Percentiles rank a stretch among this genome's conserved stretches.
phyloP scores from a whole-genome alignment of 2,329 filamentous ascomycete genomes.

The Monosporascus sp. region DNA sequence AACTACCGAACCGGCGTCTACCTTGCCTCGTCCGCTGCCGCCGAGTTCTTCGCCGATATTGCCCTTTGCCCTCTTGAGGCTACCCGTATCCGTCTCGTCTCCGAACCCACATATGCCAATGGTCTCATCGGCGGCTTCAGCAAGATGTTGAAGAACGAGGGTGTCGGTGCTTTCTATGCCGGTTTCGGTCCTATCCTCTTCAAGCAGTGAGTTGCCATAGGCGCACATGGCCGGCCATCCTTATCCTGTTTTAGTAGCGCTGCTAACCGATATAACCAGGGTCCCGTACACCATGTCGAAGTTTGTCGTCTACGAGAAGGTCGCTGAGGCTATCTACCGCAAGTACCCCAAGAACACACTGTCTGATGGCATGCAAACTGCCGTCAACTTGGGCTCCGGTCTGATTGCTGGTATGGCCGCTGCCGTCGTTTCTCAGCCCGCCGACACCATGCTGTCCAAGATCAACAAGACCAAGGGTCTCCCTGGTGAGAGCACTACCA shows the following conservation, averaged over 20 bases:
- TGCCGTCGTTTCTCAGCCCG: slow-evolving; percentile 69
- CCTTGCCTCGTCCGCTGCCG: slow-evolving; percentile 50
- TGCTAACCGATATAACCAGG: slow-evolving; percentile 32
- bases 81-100: slow-evolving; percentile 72
- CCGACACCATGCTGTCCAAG: slow-evolving; percentile 76
- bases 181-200: slow-evolving; percentile 69
- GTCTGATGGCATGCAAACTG: slow-evolving; percentile 58
- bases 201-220: slow-evolving; percentile 51
- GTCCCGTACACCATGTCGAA: slow-evolving; percentile 78
- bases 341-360: slow-evolving; percentile 56
- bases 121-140: slow-evolving; percentile 62
- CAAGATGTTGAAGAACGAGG: slow-evolving; percentile 66
- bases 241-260: not conserved
- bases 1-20: slow-evolving; percentile 65
- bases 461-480: slow-evolving; percentile 75
- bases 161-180: slow-evolving; percentile 68
- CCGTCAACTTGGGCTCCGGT: slow-evolving; percentile 68
- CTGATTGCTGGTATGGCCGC: slow-evolving; percentile 72
- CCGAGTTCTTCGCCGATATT: slow-evolving; percentile 55
- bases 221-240: too few relatives aligned
- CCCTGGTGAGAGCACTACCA: slow-evolving; percentile 66
- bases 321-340: slow-evolving; percentile 59
- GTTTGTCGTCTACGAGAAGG: slow-evolving; percentile 77
- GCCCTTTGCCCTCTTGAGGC: slow-evolving; percentile 73
- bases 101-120: slow-evolving; percentile 63